Evolutionary conservation across 768 basidiomycete genomes (phyloP), one percentile per base, ranked within the genome.

Genomic region (Erythrobasidium yunnanense): DNA sequence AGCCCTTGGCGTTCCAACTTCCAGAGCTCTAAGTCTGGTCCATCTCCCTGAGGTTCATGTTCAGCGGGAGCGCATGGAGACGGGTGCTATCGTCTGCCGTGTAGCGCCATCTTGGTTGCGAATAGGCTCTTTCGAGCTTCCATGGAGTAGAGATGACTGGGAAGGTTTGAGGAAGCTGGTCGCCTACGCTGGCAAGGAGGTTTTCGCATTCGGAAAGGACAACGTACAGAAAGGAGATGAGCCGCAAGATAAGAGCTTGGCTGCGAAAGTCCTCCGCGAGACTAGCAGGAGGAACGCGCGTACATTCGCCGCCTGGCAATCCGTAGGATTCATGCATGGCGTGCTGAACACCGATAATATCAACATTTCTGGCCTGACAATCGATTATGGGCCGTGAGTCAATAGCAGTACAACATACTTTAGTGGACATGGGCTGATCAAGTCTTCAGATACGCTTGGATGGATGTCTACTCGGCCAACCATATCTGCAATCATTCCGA

Each of bases 261-360:
- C 57, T 2, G 47, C 66, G 23, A 52, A 60, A 8, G 70, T 96
- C 49, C 81, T 93, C 1, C 77, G 85, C 69, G 90, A 95, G 71
- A 84, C 84, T 0, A 84, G 89, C 17, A 82, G 81, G 75, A 79
- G 90, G 73, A 97, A 95, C 73, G 92, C 88, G 47, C 79, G 79
- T 74, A 97, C 92, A 87, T 88, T 91, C 0, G 95, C 91, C 8
- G 86, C 81, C 2, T 97, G 95, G 95, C 93, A 97, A 77, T 89
- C 83, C 5, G 87, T 87, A 51, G 66, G 49, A 29, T 67, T 65
- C 50, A 66, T 55, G 52, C 58, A 66, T 47, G 68, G 90, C 0
- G 93, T 99, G 35, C 90, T 99, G 71, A 97, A 97, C 73, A 93
- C 92, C 1, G 93, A 96, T 78, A 95, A 93, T 66, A 75, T 80